Base-by-base conservation (phyloP, 176 grass and related monocot genomes). In the Elaeis guineensis region DNA sequence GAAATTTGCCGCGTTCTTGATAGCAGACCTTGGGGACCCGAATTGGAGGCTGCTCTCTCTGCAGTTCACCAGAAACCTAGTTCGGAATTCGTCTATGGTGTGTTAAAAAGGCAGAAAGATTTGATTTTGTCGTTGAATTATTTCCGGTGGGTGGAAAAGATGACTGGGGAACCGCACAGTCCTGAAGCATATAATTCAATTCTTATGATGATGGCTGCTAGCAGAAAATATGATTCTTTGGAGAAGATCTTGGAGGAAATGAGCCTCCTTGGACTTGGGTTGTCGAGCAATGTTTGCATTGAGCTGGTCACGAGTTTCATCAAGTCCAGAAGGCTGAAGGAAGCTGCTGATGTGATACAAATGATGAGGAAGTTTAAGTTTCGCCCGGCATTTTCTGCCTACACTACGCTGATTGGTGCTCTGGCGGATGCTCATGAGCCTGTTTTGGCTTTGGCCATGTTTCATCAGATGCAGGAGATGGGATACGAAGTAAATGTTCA, bases 381-480 rank as follows among this genome's bases (percentile, higher is more conserved):
- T 78, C 78, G 84, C 5, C 92, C 92, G 5, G 84, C 84, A 6
- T 97, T 91, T 72, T 97, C 92, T 4, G 75, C 84, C 0, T 89
- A 97, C 69, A 97, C 87, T 1, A 61, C 64, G 21, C 69, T 91
- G 77, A 88, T 97, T 16, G 92, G 87, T 5, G 78, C 81, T 1
- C 71, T 97, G 66, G 71, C 81, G 1, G 87, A 91, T 32, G 70
- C 75, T 0, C 72, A 63, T 16, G 75, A 65, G 50, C 81, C 92
- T 0, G 87, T 88, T 50, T 80, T 63, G 20, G 83, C 87, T 7
- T 69, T 91, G 52, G 75, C 69, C 51, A 76, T 97, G 84, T 80
- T 97, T 35, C 78, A 85, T 19, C 84, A 97, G 65, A 97, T 97
- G 92, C 84, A 88, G 59, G 84, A 97, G 57, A 55, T 97, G 0